These are phyloP conservation scores for Diaporthe sp. DNA, from an alignment of 2,329 filamentous ascomycete genomes.

Conservation along the genomic window DNA sequence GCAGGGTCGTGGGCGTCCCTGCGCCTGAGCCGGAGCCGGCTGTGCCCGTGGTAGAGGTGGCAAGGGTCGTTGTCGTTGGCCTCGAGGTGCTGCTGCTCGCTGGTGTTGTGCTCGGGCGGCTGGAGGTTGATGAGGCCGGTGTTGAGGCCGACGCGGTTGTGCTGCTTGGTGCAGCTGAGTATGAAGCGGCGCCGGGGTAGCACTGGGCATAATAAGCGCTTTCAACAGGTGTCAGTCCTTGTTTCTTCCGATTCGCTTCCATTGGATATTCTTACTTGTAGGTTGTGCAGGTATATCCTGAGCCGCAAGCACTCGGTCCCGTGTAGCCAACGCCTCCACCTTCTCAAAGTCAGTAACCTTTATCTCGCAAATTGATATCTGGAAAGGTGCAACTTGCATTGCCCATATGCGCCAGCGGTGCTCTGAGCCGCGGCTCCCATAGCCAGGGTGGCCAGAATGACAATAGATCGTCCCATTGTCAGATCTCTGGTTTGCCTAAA, in stretches of 20 bases:
- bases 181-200: constrained; percentile 26
- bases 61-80: constrained; percentile 31
- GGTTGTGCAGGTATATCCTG: constrained; percentile 42
- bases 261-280: constrained; percentile 39
- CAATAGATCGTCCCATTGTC: not conserved
- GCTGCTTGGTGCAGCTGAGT: constrained; percentile 3
- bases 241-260: not conserved
- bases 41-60: constrained; percentile 31
- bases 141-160: not conserved
- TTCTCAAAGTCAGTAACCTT: not conserved
- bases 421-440: constrained; percentile 31
- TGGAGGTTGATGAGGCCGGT: not conserved
- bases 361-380: too few relatives aligned
- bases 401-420: constrained; percentile 34
- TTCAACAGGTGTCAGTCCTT: not conserved
- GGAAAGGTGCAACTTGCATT: constrained; percentile 29
- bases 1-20: constrained; percentile 52
- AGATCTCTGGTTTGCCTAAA: not conserved
- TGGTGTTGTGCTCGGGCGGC: constrained; percentile 1
- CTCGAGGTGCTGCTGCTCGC: constrained; percentile 22
- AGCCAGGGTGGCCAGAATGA: constrained; percentile 4
- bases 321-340: constrained; percentile 40
- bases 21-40: constrained; percentile 20
- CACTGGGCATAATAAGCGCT: constrained; percentile 38
- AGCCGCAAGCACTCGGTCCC: constrained; percentile 40